Evolutionary conservation across 1,139 yeast genomes (phyloP).

Genomic region (Nakaseomyces sp.): DNA sequence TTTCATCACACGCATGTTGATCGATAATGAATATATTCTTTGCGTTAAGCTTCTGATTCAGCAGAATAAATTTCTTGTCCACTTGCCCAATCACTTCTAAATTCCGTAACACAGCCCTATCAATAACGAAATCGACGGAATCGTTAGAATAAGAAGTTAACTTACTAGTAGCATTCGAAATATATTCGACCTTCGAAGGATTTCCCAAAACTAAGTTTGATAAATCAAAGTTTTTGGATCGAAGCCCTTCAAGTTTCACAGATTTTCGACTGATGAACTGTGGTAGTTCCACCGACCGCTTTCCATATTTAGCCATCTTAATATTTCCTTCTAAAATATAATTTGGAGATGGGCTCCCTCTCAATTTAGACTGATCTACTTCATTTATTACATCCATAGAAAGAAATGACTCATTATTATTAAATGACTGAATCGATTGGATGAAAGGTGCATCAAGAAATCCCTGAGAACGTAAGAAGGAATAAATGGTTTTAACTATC

Average conservation of each 20-base stretch:
- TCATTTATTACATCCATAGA: background rate
- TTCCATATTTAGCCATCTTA: slow-evolving; percentile 1
- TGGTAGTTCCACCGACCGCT: background rate
- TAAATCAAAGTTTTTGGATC: background rate
- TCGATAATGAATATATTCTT: slow-evolving; percentile 41
- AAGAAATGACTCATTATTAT: background rate
- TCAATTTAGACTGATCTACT: background rate
- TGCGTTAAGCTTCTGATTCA: slow-evolving; percentile 21
- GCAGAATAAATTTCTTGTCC: slow-evolving; percentile 50
- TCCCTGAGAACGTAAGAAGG: slow-evolving; percentile 29
- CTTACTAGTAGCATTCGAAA: no score
- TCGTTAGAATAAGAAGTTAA: background rate
- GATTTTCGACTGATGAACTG: background rate
- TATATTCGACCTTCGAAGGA: background rate
- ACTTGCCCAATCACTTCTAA: slow-evolving; percentile 42
- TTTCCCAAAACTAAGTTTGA: background rate
- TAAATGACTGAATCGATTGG: background rate
- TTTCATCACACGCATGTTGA: slow-evolving; percentile 76
- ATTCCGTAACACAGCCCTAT: slow-evolving; percentile 14
- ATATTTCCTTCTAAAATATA: background rate
- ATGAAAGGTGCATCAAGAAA: slow-evolving; percentile 10
- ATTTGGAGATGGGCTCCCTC: background rate
- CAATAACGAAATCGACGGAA: slow-evolving; percentile 7
- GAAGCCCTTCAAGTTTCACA: background rate
- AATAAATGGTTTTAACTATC: slow-evolving; percentile 28